phyloP scores from a whole-genome alignment of 2,329 filamentous ascomycete species.

The Colletotrichum lini region DNA sequence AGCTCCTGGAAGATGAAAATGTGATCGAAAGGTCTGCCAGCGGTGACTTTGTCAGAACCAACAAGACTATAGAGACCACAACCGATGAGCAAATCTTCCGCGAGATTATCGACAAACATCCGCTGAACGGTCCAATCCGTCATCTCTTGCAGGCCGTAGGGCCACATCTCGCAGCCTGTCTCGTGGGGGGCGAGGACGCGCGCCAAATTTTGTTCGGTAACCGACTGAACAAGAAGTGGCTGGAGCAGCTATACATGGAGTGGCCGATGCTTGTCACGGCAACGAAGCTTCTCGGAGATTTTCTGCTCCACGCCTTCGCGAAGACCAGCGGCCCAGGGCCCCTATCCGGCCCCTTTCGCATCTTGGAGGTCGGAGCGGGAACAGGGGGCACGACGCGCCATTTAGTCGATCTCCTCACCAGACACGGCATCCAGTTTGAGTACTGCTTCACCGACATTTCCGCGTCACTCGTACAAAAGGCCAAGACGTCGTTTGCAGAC shows the following conservation, averaged over 20 bases:
- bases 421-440: conserved; percentile 46
- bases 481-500: conserved; percentile 46
- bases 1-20: conserved; percentile 46
- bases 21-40: background rate
- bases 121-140: conserved; percentile 51
- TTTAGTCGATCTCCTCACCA: conserved; percentile 48
- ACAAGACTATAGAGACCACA: conserved; percentile 9
- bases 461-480: conserved; percentile 48
- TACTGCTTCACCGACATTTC: conserved; percentile 63
- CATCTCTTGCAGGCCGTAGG: conserved; percentile 53
- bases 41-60: conserved; percentile 39
- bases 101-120: conserved; percentile 48
- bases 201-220: conserved; percentile 57
- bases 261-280: conserved; percentile 47
- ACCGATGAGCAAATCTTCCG: conserved; percentile 45
- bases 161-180: conserved; percentile 53
- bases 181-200: conserved; percentile 54
- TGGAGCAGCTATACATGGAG: conserved; percentile 56
- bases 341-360: conserved; percentile 46
- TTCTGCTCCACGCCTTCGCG: conserved; percentile 36
- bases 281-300: conserved; percentile 44
- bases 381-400: conserved; percentile 58
- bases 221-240: conserved; percentile 44
- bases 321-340: background rate
- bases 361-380: conserved; percentile 61